Conservation (phyloP, 192 early-diverging fungal species). For the Backusella mclennaniae region DNA sequence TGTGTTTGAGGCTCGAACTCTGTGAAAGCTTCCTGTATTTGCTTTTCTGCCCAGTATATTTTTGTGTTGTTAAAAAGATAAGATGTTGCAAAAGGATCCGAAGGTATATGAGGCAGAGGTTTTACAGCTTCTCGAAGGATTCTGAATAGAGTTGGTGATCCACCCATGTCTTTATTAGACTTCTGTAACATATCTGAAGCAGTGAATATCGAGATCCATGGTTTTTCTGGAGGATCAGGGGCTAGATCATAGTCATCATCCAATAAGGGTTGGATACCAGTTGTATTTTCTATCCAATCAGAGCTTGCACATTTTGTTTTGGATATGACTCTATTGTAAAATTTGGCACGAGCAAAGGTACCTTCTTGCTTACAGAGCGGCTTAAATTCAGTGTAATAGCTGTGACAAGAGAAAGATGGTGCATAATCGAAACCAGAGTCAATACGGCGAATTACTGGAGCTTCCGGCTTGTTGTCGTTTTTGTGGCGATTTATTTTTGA, state of each 20-base stretch:
- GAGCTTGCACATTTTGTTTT: background rate
- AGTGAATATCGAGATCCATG: slow-evolving; percentile 17
- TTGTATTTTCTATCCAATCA: slow-evolving; percentile 24
- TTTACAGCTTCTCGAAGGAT: slow-evolving; percentile 13
- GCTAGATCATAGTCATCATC: slow-evolving; percentile 13
- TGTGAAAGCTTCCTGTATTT: slow-evolving; percentile 13
- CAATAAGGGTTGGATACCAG: slow-evolving; percentile 13
- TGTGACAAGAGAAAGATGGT: background rate
- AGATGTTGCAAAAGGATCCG: slow-evolving; percentile 14
- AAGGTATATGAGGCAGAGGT: background rate
- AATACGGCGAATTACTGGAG: background rate
- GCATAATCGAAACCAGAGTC: slow-evolving; percentile 12
- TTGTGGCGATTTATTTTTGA: slow-evolving; percentile 14
- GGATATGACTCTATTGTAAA: slow-evolving; percentile 14
- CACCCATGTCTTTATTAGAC: background rate
- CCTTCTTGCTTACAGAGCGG: slow-evolving; percentile 10
- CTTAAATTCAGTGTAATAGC: slow-evolving; percentile 1
- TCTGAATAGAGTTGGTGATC: slow-evolving; percentile 14
- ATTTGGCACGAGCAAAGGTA: slow-evolving; percentile 20
- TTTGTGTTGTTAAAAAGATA: slow-evolving; percentile 6
- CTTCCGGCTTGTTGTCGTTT: background rate
- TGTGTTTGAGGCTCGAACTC: background rate
- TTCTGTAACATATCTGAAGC: slow-evolving; percentile 1
- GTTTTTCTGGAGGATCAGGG: slow-evolving; percentile 20
- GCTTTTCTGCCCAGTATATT: background rate